These are phyloP conservation scores for Diaporthe helianthi DNA, from an alignment of 2,329 filamentous ascomycete species.

Conservation along the genomic window DNA sequence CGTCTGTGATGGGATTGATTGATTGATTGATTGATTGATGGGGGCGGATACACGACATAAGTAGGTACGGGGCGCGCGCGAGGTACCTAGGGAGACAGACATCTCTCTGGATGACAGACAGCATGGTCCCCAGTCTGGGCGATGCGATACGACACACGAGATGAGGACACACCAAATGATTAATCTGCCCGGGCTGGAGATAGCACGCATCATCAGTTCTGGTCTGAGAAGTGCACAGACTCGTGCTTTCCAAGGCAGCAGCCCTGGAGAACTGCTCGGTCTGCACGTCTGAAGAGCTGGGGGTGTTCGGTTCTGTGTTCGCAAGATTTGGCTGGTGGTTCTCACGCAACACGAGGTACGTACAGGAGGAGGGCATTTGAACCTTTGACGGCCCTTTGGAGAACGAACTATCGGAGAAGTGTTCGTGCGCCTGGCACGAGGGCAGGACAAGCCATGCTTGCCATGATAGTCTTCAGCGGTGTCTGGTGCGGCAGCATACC, in stretches of 20 bases:
- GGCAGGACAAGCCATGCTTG: background rate
- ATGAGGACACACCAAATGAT: no score
- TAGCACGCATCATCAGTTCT: background rate
- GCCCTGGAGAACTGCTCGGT: background rate
- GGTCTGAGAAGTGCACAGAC: fast-evolving
- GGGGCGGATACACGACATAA: no score
- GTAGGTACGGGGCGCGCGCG: no score
- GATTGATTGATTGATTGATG: no score
- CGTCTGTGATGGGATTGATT: background rate
- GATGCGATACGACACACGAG: background rate
- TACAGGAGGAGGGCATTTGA: background rate
- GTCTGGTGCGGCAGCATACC: background rate
- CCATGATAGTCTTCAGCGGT: no score
- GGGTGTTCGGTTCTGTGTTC: background rate
- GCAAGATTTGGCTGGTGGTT: background rate
- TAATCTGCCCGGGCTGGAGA: background rate
- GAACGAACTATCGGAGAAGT: no score
- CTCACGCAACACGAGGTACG: background rate
- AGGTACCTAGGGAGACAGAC: no score
- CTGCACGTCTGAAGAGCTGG: background rate
- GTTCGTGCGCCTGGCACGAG: no score
- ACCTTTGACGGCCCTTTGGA: background rate
- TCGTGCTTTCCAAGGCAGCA: background rate
- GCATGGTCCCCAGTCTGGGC: no score
- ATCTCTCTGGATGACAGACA: no score